These are phyloP conservation scores for Wickerhamomyces queroliae DNA, from an alignment of 805 yeast genomes.

Conservation along the genomic window DNA sequence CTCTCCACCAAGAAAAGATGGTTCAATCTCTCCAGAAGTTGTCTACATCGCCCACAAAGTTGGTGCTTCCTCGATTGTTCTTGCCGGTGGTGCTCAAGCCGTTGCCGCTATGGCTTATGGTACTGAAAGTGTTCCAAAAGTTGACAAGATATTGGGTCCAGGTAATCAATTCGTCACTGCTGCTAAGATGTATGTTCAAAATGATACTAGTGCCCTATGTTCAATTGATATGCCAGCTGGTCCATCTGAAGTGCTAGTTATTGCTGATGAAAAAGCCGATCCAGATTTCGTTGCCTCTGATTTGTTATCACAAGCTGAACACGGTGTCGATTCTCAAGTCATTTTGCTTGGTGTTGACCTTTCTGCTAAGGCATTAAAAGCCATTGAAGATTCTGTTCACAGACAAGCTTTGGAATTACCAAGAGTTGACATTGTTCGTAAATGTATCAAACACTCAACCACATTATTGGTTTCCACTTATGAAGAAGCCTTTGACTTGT, in stretches of 20 bases:
- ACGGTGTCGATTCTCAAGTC: slow-evolving; percentile 97
- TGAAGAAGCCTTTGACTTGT: slow-evolving; percentile 80
- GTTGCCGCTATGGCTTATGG: slow-evolving; percentile 99
- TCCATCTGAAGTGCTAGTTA: slow-evolving; percentile 95
- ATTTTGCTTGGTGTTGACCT: slow-evolving; percentile 80
- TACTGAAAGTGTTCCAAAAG: slow-evolving; percentile 85
- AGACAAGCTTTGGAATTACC: slow-evolving; percentile 81
- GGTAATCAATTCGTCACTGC: slow-evolving; percentile 99
- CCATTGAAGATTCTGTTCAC: slow-evolving; percentile 78
- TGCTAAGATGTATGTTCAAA: slow-evolving; percentile 96
- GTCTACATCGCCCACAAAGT: slow-evolving; percentile 95
- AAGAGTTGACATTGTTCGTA: slow-evolving; percentile 87
- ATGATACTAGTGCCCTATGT: slow-evolving; percentile 91
- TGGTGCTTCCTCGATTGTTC: slow-evolving; percentile 83
- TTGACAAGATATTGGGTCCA: slow-evolving; percentile 96
- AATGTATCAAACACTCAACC: slow-evolving; percentile 88
- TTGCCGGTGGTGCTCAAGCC: slow-evolving; percentile 99
- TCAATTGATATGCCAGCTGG: slow-evolving; percentile 99
- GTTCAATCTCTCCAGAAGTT: slow-evolving; percentile 92
- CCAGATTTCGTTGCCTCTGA: slow-evolving; percentile 98
- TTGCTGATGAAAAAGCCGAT: slow-evolving; percentile 84
- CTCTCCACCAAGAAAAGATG: slow-evolving; percentile 92
- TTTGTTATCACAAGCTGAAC: slow-evolving; percentile 96
- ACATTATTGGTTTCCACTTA: slow-evolving; percentile 63
- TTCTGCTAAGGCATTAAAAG: slow-evolving; percentile 50